These are phyloP conservation scores for Mycosphaerella sp. DNA, from an alignment of 2,329 filamentous ascomycete genomes.

Conservation along the genomic window DNA sequence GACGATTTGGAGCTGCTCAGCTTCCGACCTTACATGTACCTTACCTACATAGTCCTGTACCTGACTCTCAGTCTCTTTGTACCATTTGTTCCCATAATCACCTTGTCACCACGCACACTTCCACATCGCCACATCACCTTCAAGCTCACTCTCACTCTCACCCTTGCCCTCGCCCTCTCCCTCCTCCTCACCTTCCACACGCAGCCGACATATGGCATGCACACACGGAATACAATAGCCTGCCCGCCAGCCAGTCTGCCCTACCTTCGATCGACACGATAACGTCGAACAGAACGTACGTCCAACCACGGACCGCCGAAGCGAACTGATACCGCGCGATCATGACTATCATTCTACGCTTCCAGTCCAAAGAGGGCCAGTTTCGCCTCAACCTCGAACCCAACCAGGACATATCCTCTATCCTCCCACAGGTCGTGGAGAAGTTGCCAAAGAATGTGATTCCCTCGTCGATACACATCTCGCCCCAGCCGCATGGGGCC, in stretches of 20 bases:
- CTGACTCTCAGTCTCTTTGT: too few species aligned
- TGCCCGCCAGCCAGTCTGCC: neutral
- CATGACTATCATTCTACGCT: constrained; percentile 67
- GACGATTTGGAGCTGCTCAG: too few species aligned
- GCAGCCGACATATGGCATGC: too few species aligned
- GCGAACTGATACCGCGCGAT: constrained; percentile 15
- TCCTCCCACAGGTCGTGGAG: constrained; percentile 51
- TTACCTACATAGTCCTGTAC: too few species aligned
- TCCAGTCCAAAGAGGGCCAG: constrained; percentile 89
- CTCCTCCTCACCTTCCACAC: too few species aligned
- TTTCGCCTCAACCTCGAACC: constrained; percentile 74
- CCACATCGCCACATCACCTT: too few species aligned
- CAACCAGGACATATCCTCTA: constrained; percentile 60
- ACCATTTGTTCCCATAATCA: too few species aligned
- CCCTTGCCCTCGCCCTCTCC: too few species aligned
- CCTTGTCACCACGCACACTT: too few species aligned
- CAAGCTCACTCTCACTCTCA: too few species aligned
- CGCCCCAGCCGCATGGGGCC: constrained; percentile 55
- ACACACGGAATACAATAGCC: too few species aligned
- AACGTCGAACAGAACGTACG: neutral
- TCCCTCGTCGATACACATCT: constrained; percentile 51
- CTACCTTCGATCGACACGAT: neutral
- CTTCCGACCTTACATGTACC: too few species aligned
- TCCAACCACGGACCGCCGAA: neutral
- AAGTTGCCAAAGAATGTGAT: constrained; percentile 53